Evolutionary conservation across 2,329 filamentous ascomycete genomes (phyloP), one percentile per base, ranked within the genome.

Genomic region (Teratosphaeria pseudoeucalypti): DNA sequence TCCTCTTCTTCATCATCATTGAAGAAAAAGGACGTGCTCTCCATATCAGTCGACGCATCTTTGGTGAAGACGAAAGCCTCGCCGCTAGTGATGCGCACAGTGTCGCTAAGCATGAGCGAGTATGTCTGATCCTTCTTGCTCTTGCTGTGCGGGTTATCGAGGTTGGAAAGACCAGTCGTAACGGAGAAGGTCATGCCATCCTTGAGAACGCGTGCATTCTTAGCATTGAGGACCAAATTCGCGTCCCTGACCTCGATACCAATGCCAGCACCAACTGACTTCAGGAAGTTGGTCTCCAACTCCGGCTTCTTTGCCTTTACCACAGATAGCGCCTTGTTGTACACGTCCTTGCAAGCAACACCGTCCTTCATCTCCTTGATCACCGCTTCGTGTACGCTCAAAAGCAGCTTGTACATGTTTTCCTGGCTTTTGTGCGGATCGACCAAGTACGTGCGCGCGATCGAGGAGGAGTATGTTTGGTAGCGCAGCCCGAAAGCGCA

Each of bases 11-110:
- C 90, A 62, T 96, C 91, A 66, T 97, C 92, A 71, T 96, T 95
- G 80, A 99, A 99, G 77, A 96, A 97, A 79, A 99, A 99, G 0
- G 92, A 96, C 47, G 92, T 92, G 3, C 91, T 91, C 69, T 97
- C 94, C 61, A 95, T 84, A 70, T 96, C 92, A 32, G 89, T 89
- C 2, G 92, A 86, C 0, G 92, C 92, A 71, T 96, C 92, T 61
- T 90, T 91, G 19, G 94, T 99, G 76, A 99, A 97, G 32, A 96
- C 85, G 34, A 91, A 87, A 0, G 88, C 83, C 56, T 95, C 90
- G 37, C 83, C 79, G 11, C 88, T 89, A 66, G 92, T 90, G 56
- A 99, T 86, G 67, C 94, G 90, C 53, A 99, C 87, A 0, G 95
- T 99, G 74, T 99, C 94, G 1, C 89, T 92, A 54, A 99, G 83